A percentile compares a stretch with the other conserved stretches of the same genome.
Evolutionary conservation across 2,329 filamentous ascomycete species (phyloP).

Genomic region (Aspergillus brasiliensis): DNA sequence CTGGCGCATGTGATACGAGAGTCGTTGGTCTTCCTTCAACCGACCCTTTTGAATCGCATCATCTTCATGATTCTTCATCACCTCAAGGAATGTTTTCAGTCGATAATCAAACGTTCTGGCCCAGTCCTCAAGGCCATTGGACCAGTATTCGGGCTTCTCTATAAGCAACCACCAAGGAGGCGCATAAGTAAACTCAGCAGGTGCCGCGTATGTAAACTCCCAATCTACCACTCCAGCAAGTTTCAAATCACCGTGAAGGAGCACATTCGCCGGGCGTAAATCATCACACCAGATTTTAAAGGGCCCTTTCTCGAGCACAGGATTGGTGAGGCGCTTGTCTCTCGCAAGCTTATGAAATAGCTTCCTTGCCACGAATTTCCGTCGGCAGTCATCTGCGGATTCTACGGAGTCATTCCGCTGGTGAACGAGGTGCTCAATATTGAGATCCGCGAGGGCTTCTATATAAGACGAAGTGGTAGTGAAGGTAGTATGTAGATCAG

Average conservation of each 20-base stretch:
- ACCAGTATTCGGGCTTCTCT: not conserved
- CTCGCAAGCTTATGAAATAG: conserved; percentile 23
- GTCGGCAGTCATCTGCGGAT: conserved; percentile 25
- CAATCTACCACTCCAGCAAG: conserved; percentile 20
- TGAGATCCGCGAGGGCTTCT: conserved; percentile 42
- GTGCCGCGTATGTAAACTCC: conserved; percentile 25
- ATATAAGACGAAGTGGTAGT: conserved; percentile 43
- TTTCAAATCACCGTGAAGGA: conserved; percentile 11
- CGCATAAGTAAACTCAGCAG: conserved; percentile 16
- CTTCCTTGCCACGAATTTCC: conserved; percentile 21
- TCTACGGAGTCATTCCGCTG: conserved; percentile 45
- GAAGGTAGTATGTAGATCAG: conserved; percentile 19
- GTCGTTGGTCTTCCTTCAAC: not conserved
- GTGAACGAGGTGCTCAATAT: conserved; percentile 42
- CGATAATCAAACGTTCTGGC: not conserved
- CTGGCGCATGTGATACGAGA: not conserved
- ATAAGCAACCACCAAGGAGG: conserved; percentile 22
- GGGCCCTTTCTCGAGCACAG: conserved; percentile 21
- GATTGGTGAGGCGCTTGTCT: conserved; percentile 4
- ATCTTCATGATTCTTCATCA: not conserved
- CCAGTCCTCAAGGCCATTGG: not conserved
- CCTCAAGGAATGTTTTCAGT: not conserved
- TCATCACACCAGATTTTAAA: conserved; percentile 28
- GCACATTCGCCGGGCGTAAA: conserved; percentile 19
- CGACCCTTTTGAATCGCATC: not conserved